A percentile compares a stretch with the other conserved stretches of the same genome.
Evolutionary conservation across 176 grass and related monocot species (phyloP).

Genomic region (Ananas comosus): DNA sequence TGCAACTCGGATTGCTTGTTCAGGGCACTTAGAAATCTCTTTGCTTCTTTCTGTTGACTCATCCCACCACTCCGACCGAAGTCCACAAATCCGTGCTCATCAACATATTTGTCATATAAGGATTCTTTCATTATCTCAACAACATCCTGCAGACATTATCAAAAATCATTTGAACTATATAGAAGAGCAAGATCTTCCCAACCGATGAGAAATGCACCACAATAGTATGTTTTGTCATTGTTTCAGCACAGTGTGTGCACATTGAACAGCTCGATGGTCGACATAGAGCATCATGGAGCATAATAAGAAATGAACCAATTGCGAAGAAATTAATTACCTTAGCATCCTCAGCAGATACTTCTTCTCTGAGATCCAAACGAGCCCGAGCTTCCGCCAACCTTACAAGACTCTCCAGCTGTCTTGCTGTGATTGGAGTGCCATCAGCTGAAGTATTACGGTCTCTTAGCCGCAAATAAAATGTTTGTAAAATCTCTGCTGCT

Average conservation of each 20-base stretch:
- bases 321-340: constrained; percentile 8
- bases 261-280: too few species aligned
- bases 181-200: background rate
- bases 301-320: background rate
- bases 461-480: constrained; percentile 56
- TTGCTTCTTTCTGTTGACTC: constrained; percentile 60
- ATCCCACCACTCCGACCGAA: constrained; percentile 73
- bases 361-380: constrained; percentile 78
- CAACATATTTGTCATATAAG: constrained; percentile 79
- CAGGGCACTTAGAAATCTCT: constrained; percentile 41
- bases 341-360: constrained; percentile 74
- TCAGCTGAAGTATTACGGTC: constrained; percentile 47
- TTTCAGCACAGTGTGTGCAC: too few species aligned
- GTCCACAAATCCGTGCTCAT: constrained; percentile 62
- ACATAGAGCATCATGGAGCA: background rate
- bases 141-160: constrained; percentile 43
- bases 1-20: constrained; percentile 61
- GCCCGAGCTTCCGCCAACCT: constrained; percentile 93
- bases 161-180: background rate
- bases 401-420: constrained; percentile 86
- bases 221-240: too few species aligned
- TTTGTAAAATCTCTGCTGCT: constrained; percentile 45
- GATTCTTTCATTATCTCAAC: constrained; percentile 73
- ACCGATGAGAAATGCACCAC: too few species aligned
- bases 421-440: constrained; percentile 82